Percentiles rank a stretch among this genome's conserved stretches.
These are phyloP conservation scores for Irpex sp. DNA, from an alignment of 1,284 basidiomycete species.

Conservation along the genomic window DNA sequence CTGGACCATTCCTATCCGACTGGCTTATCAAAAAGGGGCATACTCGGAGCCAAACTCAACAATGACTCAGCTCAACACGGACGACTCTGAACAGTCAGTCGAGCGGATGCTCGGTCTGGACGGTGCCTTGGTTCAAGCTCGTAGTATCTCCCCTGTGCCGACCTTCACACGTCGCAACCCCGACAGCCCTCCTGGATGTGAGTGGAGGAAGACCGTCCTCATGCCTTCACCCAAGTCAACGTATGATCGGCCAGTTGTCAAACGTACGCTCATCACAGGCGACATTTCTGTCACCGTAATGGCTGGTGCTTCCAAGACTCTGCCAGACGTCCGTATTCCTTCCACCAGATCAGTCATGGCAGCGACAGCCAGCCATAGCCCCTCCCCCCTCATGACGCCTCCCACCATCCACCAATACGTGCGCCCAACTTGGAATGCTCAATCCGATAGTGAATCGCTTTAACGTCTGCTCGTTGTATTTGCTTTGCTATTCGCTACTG, in stretches of 20 bases:
- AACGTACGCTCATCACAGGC: constrained; percentile 21
- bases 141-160: constrained; percentile 3
- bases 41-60: too few species aligned
- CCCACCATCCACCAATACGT: constrained; percentile 39
- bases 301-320: constrained; percentile 13
- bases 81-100: constrained; percentile 25
- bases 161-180: constrained; percentile 9
- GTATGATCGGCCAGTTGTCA: not conserved
- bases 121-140: constrained; percentile 7
- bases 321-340: not conserved
- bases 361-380: constrained; percentile 19
- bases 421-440: constrained; percentile 56
- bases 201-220: constrained; percentile 37
- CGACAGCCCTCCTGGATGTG: constrained; percentile 29
- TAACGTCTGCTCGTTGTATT: not conserved
- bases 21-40: too few species aligned
- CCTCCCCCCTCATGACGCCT: constrained; percentile 21
- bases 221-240: constrained; percentile 23
- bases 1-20: too few species aligned
- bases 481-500: not conserved
- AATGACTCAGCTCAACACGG: too few species aligned
- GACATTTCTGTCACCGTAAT: constrained; percentile 12
- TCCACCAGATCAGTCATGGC: constrained; percentile 31
- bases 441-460: constrained; percentile 36
- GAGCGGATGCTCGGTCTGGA: constrained; percentile 23